phyloP scores from a whole-genome alignment of 1,284 basidiomycete species.

The Malassezia japonica region DNA sequence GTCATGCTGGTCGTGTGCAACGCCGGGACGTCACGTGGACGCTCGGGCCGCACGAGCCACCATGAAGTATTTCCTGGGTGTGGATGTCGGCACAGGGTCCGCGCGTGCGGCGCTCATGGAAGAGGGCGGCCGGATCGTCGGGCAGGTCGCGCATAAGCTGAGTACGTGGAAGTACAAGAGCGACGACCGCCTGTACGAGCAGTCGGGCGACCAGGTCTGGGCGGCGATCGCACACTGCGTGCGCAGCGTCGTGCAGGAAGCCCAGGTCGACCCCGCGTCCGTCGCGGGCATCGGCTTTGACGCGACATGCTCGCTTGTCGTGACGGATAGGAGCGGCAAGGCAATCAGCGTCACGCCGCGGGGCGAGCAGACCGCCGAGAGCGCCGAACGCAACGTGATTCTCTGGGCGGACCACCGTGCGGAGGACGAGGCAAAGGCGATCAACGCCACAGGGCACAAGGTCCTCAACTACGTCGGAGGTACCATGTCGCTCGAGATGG shows the following conservation, averaged over 20 bases:
- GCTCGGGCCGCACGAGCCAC: background rate
- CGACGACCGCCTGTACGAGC: constrained; percentile 90
- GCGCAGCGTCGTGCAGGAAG: constrained; percentile 59
- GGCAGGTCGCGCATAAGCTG: constrained; percentile 68
- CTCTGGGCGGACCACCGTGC: constrained; percentile 69
- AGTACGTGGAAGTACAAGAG: constrained; percentile 71
- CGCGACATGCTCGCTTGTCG: constrained; percentile 90
- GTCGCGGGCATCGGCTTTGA: constrained; percentile 92
- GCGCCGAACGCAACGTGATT: constrained; percentile 31
- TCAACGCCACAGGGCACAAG: constrained; percentile 73
- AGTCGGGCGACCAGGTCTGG: constrained; percentile 67
- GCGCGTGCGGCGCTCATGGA: constrained; percentile 77
- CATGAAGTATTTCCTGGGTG: constrained; percentile 53
- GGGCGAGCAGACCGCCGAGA: constrained; percentile 51
- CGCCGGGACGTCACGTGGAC: background rate
- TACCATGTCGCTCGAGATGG: constrained; percentile 63
- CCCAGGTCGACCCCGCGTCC: constrained; percentile 57
- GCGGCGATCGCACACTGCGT: constrained; percentile 62
- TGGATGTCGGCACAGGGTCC: constrained; percentile 77
- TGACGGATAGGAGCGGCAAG: constrained; percentile 60
- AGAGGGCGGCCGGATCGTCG: constrained; percentile 64
- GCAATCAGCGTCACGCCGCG: constrained; percentile 74
- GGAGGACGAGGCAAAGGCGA: constrained; percentile 75
- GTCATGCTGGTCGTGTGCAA: constrained; percentile 13
- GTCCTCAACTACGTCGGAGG: constrained; percentile 93